Conservation (phyloP, 192 early-diverging fungal genomes). For the Coemansia sp. region DNA sequence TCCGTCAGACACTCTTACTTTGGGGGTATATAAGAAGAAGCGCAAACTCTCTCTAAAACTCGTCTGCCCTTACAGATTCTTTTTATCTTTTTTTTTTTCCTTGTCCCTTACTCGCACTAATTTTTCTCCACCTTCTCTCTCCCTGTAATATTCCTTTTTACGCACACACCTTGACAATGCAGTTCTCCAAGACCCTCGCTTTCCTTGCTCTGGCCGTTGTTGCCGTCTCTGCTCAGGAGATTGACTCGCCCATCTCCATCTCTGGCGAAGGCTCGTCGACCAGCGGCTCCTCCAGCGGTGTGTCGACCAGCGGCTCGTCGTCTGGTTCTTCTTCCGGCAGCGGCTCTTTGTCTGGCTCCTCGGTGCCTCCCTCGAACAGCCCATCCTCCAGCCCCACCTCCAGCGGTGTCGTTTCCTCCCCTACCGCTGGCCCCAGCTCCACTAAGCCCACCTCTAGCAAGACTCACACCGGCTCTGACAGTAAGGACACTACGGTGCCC, state of each 20-base stretch:
- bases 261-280: not conserved
- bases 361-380: constrained; percentile 2
- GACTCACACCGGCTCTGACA: not conserved
- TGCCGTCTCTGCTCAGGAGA: constrained; percentile 38
- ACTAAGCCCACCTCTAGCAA: not conserved
- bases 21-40: not conserved
- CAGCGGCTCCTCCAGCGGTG: not conserved
- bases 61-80: constrained; percentile 3
- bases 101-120: not conserved
- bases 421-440: not conserved
- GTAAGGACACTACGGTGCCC: not conserved
- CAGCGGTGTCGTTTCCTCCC: not conserved
- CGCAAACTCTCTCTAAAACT: not conserved
- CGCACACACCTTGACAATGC: constrained; percentile 30
- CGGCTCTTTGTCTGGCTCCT: not conserved
- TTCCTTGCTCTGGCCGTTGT: constrained; percentile 34
- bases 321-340: not conserved
- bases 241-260: constrained; percentile 16
- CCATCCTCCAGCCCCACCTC: not conserved
- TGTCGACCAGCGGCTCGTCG: not conserved
- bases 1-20: not conserved
- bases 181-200: constrained; percentile 52
- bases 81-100: not conserved
- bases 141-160: constrained; percentile 5
- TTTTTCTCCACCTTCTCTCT: not conserved